Evolutionary conservation across 441 rosid genomes (phyloP).

Genomic region (Corymbia calophylla): DNA sequence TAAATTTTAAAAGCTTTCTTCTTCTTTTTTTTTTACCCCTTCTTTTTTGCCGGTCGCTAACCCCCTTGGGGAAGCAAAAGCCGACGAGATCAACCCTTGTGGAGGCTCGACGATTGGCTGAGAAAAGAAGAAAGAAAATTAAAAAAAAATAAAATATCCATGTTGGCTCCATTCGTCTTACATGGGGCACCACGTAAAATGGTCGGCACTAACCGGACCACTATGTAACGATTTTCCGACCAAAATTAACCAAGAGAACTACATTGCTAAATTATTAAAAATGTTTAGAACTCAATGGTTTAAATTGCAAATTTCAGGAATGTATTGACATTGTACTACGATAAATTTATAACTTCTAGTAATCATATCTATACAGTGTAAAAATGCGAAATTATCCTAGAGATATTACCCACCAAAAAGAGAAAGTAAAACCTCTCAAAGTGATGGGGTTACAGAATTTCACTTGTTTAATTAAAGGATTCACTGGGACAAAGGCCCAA

Average conservation of each 20-base stretch:
- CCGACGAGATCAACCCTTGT: neutral
- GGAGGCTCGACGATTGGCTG: fast-evolving
- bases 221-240: fast-evolving
- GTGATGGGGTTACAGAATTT: neutral
- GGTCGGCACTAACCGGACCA: fast-evolving
- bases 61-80: too few species aligned
- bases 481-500: neutral
- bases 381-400: neutral
- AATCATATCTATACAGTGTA: neutral
- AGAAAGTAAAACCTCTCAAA: neutral
- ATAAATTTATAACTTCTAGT: neutral
- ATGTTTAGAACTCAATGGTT: neutral
- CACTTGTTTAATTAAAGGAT: neutral
- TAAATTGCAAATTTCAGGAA: neutral
- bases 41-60: fast-evolving
- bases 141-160: too few species aligned
- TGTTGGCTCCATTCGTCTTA: neutral
- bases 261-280: neutral
- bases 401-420: neutral
- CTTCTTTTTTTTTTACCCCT: too few species aligned
- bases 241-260: fast-evolving
- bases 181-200: fast-evolving
- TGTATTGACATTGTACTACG: fast-evolving
- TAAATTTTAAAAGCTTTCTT: neutral
- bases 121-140: neutral